Percentiles rank a stretch among this genome's conserved stretches.
Evolutionary conservation across 2,329 filamentous ascomycete species (phyloP).

Genomic region (Purpureocillium lavendulum): DNA sequence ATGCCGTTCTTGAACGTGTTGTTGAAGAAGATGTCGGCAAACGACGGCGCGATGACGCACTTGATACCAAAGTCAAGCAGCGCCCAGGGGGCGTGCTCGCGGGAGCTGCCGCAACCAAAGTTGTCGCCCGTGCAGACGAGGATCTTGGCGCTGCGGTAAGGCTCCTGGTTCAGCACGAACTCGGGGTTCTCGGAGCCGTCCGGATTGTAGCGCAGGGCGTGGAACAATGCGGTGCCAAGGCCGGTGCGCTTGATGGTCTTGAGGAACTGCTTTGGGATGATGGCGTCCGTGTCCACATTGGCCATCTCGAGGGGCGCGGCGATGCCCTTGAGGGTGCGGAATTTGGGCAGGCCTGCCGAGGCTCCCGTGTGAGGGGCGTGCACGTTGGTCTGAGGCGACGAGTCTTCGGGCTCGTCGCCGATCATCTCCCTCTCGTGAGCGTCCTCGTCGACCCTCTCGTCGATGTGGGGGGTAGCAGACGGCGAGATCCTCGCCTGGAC

Average conservation of each 20-base stretch:
- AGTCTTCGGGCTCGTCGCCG: conserved; percentile 54
- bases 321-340: conserved; percentile 75
- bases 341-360: conserved; percentile 68
- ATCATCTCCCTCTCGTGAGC: conserved; percentile 45
- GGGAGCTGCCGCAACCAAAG: conserved; percentile 87
- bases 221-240: conserved; percentile 80
- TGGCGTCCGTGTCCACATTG: conserved; percentile 98
- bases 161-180: conserved; percentile 86
- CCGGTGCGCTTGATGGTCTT: conserved; percentile 99
- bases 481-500: conserved; percentile 44
- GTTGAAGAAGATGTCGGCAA: conserved; percentile 84
- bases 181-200: conserved; percentile 67
- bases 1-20: conserved; percentile 99
- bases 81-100: conserved; percentile 96
- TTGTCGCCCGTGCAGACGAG: conserved; percentile 86
- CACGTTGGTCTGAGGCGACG: conserved; percentile 56
- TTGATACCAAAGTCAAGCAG: conserved; percentile 94
- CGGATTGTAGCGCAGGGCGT: conserved; percentile 68
- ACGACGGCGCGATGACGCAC: conserved; percentile 81
- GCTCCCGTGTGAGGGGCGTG: conserved; percentile 26
- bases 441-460: conserved; percentile 43
- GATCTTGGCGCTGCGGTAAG: conserved; percentile 78
- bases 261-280: conserved; percentile 98
- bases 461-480: conserved; percentile 33
- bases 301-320: conserved; percentile 79